Percentiles rank a stretch among this genome's conserved stretches.
These are phyloP conservation scores for Plasmodium blacklocki DNA, from an alignment of 169 alveolate genomes.

Conservation along the genomic window DNA sequence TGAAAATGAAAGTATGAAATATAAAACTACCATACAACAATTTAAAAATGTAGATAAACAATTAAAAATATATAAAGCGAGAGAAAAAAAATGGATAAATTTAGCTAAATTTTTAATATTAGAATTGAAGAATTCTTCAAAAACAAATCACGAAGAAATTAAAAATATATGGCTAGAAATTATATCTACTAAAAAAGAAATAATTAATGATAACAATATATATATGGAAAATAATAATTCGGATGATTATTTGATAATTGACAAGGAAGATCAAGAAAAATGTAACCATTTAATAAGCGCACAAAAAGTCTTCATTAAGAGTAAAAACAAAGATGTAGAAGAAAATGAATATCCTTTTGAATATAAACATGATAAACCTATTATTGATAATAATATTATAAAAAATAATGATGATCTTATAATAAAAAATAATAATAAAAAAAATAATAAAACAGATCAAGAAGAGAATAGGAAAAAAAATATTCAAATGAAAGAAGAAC, in stretches of 20 bases:
- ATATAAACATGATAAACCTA: neutral
- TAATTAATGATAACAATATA: too few relatives aligned
- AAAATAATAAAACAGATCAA: too few relatives aligned
- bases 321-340: too few relatives aligned
- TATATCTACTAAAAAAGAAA: neutral
- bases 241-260: too few relatives aligned
- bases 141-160: constrained; percentile 2
- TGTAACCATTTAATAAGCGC: too few relatives aligned
- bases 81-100: constrained; percentile 55
- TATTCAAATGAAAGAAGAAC: neutral
- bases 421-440: too few relatives aligned
- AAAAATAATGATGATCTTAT: neutral
- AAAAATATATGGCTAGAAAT: constrained; percentile 58
- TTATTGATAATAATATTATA: neutral
- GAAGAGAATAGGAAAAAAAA: neutral
- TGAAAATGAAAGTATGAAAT: constrained; percentile 42
- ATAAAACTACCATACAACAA: constrained; percentile 34
- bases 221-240: too few relatives aligned
- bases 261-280: too few relatives aligned
- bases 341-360: too few relatives aligned
- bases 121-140: constrained; percentile 25
- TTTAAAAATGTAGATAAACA: constrained; percentile 19
- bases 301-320: too few relatives aligned
- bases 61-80: constrained; percentile 22
- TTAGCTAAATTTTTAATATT: constrained; percentile 16